These are phyloP conservation scores for Globisporangium lucens DNA, from an alignment of 352 stramenopile genomes.

Conservation along the genomic window DNA sequence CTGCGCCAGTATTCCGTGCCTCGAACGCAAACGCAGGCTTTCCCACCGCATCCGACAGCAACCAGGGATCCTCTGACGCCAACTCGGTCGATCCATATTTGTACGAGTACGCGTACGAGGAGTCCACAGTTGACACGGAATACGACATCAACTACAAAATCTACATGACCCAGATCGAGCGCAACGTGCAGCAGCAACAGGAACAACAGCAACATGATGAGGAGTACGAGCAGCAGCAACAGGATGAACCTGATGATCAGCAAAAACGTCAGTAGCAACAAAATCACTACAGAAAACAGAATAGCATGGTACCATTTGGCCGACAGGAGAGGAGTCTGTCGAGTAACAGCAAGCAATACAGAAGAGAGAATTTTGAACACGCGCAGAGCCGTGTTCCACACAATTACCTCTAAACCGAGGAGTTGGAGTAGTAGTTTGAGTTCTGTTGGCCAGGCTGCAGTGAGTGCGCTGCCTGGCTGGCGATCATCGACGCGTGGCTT, in stretches of 20 bases:
- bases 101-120: conserved; percentile 22
- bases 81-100: conserved; percentile 4
- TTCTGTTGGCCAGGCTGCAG: conserved; percentile 25
- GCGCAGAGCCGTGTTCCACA: not conserved
- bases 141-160: conserved; percentile 78
- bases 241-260: conserved; percentile 16
- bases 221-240: conserved; percentile 7
- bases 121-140: conserved; percentile 38
- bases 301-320: not conserved
- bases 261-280: conserved; percentile 14
- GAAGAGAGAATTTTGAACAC: conserved; percentile 4
- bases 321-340: not conserved
- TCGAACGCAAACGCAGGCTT: not conserved
- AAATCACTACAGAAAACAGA: conserved; percentile 3
- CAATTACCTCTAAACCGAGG: conserved; percentile 16
- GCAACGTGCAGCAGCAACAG: conserved; percentile 20
- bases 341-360: not conserved
- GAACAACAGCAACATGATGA: conserved; percentile 13
- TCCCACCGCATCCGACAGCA: not conserved
- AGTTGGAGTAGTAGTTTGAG: conserved; percentile 14
- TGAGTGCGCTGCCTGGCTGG: conserved; percentile 49
- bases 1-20: conserved; percentile 4
- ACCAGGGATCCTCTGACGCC: not conserved
- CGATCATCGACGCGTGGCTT: conserved; percentile 64
- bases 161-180: conserved; percentile 53